Evolutionary conservation across 106 monocot species (phyloP), one percentile per base, ranked within the genome.

Genomic region (Dioscorea dumetorum): DNA sequence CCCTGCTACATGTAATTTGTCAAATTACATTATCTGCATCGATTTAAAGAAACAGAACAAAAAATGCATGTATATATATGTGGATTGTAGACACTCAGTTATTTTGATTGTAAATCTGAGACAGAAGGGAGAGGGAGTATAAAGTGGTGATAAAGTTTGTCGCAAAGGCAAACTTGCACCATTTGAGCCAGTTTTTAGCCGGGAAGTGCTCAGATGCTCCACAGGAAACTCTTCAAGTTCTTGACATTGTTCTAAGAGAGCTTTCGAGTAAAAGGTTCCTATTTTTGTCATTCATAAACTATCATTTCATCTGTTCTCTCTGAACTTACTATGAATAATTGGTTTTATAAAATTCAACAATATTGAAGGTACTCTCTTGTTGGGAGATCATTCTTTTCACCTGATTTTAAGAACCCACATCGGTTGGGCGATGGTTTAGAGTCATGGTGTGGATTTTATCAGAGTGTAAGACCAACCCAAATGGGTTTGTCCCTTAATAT

Each of bases 401-500:
- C 80, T 12, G 62, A 64, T 4, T 57, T 85, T 22, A 66, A 61
- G 63, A 51, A 20, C 4, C 70, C 61, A 28, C 57, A 64, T 14
- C 24, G 58, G 8, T 66, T 81, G 9, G 78, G 78, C 13, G 70
- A 72, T 63, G 88, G 88, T 10, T 24, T 81, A 14, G 68, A 79
- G 31, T 74, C 60, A 48, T 88, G 88, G 88, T 58, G 56, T 53
- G 88, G 88, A 15, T 79, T 81, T 53, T 88, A 88, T 19, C 84
- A 84, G 67, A 88, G 84, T 53, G 66, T 84, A 60, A 67, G 84
- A 12, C 81, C 84, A 8, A 88, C 88, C 8, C 88, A 88, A 52
- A 84, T 84, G 81, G 88, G 88, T 12, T 58, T 88, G 15, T 88
- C 84, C 33, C 58, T 84, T 4, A 88, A 81, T 58, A 70, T 88